phyloP scores from a whole-genome alignment of 495 filamentous ascomycete species.

The Podospora pseudoanserina region DNA sequence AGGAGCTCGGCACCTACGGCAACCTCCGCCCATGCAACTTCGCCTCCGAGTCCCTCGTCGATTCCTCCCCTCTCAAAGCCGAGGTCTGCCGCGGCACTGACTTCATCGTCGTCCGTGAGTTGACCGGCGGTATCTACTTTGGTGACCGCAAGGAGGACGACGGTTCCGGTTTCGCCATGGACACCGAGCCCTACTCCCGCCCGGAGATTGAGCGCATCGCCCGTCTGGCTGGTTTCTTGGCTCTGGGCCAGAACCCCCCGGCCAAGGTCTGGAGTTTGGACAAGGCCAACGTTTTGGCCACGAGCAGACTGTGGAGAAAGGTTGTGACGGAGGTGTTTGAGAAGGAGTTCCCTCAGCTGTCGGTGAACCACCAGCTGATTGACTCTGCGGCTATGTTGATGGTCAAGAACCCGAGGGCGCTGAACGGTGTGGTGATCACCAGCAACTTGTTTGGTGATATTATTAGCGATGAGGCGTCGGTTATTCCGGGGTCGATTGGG shows the following conservation, averaged over 20 bases:
- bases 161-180: slow-evolving; percentile 71
- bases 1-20: slow-evolving; percentile 89
- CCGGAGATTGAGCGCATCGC: slow-evolving; percentile 87
- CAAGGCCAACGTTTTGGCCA: slow-evolving; percentile 96
- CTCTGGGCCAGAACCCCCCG: slow-evolving; percentile 74
- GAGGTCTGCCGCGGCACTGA: slow-evolving; percentile 81
- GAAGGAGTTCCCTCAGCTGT: slow-evolving; percentile 84
- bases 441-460: slow-evolving; percentile 98
- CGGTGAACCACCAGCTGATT: slow-evolving; percentile 86
- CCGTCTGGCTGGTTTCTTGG: slow-evolving; percentile 77
- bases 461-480: slow-evolving; percentile 92
- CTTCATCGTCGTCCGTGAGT: slow-evolving; percentile 72
- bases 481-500: slow-evolving; percentile 89
- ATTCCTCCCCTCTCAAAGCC: slow-evolving; percentile 83
- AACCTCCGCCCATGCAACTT: slow-evolving; percentile 98
- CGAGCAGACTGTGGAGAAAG: slow-evolving; percentile 85
- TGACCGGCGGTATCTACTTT: slow-evolving; percentile 72
- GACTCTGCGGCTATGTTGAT: slow-evolving; percentile 96
- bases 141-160: slow-evolving; percentile 74
- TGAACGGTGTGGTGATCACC: slow-evolving; percentile 91
- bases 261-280: slow-evolving; percentile 84
- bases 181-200: slow-evolving; percentile 87
- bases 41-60: slow-evolving; percentile 82
- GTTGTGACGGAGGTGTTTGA: slow-evolving; percentile 74
- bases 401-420: slow-evolving; percentile 86